Evolutionary conservation across 805 yeast species (phyloP), one percentile per base, ranked within the genome.

Genomic region (Maudiozyma serrabonitensis): DNA sequence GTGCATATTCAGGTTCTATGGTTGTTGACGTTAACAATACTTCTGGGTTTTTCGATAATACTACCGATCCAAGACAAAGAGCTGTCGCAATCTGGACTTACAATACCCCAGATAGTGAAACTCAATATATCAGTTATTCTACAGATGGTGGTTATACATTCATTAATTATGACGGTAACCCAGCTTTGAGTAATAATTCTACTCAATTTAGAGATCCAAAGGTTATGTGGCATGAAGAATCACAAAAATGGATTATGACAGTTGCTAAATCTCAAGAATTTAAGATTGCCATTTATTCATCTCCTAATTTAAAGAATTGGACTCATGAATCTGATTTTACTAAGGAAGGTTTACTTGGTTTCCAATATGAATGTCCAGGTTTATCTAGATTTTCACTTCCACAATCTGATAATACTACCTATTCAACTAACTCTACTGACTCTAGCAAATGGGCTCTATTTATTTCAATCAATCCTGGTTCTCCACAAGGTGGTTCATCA

Each of bases 171-270:
- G 19, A 34, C 11, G 19, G n/a, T 11, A 44, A 44, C 37, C 46
- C 41, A 16, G 41, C 23, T 21, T 11, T 44, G 13, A 8, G 13
- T 2, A 23, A 16, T 16, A 44, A 35, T 16, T 44, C 41, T 12
- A 35, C 46, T n/a, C 41, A 23, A n/a, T 44, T 44, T 18, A 44
- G 46, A 35, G 46, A 44, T 25, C 41, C 46, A 35, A 44, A 44
- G 41, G 46, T 23, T 35, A 15, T 44, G 25, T 44, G 41, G 41
- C 41, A 44, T 37, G 41, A 44, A 12, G 41, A 44, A 44, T 15
- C 46, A 4, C 31, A 44, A 35, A 44, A 44, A 44, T 44, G 46
- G 46, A 35, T 44, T 35, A 8, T 44, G 18, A 35, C 41, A 13
- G 41, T 44, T 21, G 46, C 46, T 5, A 44, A 44, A 16, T 23